Percentiles rank a stretch among this genome's conserved stretches.
phyloP scores from a whole-genome alignment of 768 basidiomycete genomes.

The Tulasnella sp. region DNA sequence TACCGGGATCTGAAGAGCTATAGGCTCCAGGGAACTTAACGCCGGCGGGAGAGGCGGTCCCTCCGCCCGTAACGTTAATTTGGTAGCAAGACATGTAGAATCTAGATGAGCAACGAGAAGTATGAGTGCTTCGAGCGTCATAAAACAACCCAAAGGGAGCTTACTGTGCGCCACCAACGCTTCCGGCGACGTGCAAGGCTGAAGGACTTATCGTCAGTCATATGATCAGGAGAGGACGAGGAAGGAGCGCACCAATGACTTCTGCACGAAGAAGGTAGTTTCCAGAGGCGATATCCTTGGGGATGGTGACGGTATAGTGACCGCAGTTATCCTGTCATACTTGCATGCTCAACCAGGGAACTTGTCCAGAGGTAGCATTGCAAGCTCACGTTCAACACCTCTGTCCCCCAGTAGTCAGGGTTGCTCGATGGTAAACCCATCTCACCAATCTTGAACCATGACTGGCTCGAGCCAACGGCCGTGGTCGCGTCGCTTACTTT shows the following conservation, averaged over 20 bases:
- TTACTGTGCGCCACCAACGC: constrained; percentile 33
- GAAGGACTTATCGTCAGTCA: too few species aligned
- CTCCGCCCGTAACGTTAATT: constrained; percentile 37
- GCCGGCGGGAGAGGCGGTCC: constrained; percentile 33
- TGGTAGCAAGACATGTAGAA: constrained; percentile 34
- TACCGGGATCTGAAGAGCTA: constrained; percentile 33
- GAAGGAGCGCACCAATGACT: constrained; percentile 25
- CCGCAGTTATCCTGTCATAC: constrained; percentile 14
- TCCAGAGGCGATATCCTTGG: constrained; percentile 32
- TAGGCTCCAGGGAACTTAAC: constrained; percentile 42
- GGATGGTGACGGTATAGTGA: constrained; percentile 37
- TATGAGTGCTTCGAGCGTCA: neutral
- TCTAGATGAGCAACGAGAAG: constrained; percentile 16
- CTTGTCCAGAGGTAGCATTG: neutral
- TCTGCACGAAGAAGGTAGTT: constrained; percentile 41
- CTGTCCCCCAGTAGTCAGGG: constrained; percentile 15
- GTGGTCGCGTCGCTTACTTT: constrained; percentile 36
- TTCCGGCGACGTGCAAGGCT: constrained; percentile 40
- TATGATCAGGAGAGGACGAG: too few species aligned
- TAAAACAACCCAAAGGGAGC: too few species aligned
- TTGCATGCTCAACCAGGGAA: neutral
- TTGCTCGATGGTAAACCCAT: constrained; percentile 28
- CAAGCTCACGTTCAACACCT: constrained; percentile 13
- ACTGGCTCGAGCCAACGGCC: constrained; percentile 31
- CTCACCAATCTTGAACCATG: constrained; percentile 44